These are phyloP conservation scores for Perilla frutescens DNA, from an alignment of 257 asterid genomes.

Conservation along the genomic window DNA sequence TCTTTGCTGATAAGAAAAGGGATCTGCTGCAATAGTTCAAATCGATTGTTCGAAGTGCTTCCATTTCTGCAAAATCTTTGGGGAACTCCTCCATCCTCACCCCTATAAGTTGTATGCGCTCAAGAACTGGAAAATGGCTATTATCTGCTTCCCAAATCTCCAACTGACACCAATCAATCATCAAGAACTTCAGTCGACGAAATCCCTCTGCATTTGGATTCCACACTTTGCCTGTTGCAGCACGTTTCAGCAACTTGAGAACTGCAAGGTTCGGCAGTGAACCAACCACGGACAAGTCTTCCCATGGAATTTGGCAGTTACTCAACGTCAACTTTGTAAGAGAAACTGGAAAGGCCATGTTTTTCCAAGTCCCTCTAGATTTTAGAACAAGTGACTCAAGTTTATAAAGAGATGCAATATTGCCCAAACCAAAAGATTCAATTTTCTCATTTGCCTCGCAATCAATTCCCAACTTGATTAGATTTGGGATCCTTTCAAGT, in stretches of 20 bases:
- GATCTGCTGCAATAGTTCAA: not conserved
- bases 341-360: constrained; percentile 24
- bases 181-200: constrained; percentile 11
- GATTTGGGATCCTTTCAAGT: constrained; percentile 21
- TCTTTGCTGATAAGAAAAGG: not conserved
- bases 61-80: not conserved
- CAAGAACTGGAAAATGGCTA: constrained; percentile 25
- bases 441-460: not conserved
- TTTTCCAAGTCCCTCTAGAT: not conserved
- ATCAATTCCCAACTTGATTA: constrained; percentile 9
- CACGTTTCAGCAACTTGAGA: not conserved
- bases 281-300: constrained; percentile 21
- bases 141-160: constrained; percentile 18
- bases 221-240: constrained; percentile 10
- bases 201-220: constrained; percentile 21
- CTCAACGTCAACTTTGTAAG: constrained; percentile 11
- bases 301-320: not conserved
- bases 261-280: constrained; percentile 25
- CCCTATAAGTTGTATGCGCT: not conserved
- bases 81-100: constrained; percentile 22
- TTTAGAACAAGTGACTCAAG: not conserved
- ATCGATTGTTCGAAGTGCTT: not conserved
- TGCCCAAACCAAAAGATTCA: not conserved
- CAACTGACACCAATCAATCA: not conserved
- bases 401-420: constrained; percentile 15